phyloP scores from a whole-genome alignment of 176 grass and related monocot genomes.

The Eleusine coracana region DNA sequence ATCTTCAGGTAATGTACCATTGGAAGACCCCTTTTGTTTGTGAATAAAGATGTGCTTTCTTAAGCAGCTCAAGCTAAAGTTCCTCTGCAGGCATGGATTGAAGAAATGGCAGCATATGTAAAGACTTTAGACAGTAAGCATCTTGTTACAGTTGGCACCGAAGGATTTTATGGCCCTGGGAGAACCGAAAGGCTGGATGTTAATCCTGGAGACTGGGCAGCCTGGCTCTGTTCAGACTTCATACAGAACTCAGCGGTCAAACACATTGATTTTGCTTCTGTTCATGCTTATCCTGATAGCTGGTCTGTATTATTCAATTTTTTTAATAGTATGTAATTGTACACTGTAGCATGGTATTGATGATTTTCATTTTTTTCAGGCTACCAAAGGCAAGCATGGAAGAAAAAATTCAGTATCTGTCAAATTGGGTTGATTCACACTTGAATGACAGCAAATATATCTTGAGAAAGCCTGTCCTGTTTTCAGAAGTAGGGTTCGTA shows the following conservation, averaged over 20 bases:
- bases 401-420: constrained; percentile 79
- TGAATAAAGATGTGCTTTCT: neutral
- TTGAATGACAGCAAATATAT: constrained; percentile 73
- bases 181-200: constrained; percentile 50
- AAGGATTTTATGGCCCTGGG: constrained; percentile 86
- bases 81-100: constrained; percentile 79
- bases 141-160: constrained; percentile 83
- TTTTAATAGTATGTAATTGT: neutral
- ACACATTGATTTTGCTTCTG: constrained; percentile 90
- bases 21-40: neutral
- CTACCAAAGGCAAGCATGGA: constrained; percentile 73
- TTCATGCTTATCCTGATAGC: constrained; percentile 95
- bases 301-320: constrained; percentile 45
- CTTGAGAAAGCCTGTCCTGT: constrained; percentile 85
- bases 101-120: constrained; percentile 81
- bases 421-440: constrained; percentile 88
- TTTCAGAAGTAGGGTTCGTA: constrained; percentile 80
- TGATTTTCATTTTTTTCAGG: constrained; percentile 47
- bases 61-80: constrained; percentile 15
- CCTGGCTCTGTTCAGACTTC: constrained; percentile 88
- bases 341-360: constrained; percentile 8
- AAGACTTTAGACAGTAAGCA: constrained; percentile 80
- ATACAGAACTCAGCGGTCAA: constrained; percentile 78
- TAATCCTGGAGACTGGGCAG: constrained; percentile 87
- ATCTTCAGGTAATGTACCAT: constrained; percentile 67